Evolutionary conservation across 2,329 filamentous ascomycete species (phyloP).

Genomic region (Calonectria henricotiae): DNA sequence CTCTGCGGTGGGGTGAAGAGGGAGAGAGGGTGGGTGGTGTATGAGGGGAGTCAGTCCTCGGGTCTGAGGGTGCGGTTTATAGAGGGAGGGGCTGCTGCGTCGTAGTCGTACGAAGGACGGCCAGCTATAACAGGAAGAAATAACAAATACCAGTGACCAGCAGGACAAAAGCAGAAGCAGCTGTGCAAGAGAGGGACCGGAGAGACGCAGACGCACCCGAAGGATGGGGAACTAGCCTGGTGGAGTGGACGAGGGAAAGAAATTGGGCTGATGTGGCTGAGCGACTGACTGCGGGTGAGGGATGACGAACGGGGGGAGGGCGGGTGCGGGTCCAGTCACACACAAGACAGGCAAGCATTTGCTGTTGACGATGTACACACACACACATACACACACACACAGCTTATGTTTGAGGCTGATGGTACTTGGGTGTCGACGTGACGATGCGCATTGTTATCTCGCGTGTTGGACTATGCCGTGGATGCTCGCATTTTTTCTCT

Average conservation of each 20-base stretch:
- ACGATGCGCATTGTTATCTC: constrained; percentile 21
- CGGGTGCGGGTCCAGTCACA: constrained; percentile 15
- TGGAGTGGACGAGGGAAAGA: constrained; percentile 30
- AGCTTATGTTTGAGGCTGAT: constrained; percentile 18
- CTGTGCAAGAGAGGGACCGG: constrained; percentile 9
- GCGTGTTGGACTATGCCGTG: neutral
- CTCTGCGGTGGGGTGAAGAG: constrained; percentile 25
- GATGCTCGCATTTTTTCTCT: neutral
- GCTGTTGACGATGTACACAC: constrained; percentile 1
- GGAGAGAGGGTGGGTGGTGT: constrained; percentile 22
- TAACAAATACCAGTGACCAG: neutral
- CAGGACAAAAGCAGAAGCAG: neutral
- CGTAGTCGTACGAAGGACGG: constrained; percentile 9
- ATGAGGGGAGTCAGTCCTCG: constrained; percentile 8
- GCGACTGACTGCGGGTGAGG: constrained; percentile 33
- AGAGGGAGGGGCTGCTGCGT: neutral
- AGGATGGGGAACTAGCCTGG: constrained; percentile 19
- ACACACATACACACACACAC: neutral
- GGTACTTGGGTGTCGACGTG: constrained; percentile 10
- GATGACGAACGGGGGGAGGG: constrained; percentile 33
- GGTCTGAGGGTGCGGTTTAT: neutral
- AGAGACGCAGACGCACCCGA: constrained; percentile 7
- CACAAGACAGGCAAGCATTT: constrained; percentile 10
- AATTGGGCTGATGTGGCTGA: constrained; percentile 40
- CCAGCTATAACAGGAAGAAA: neutral